Percentiles rank a stretch among this genome's conserved stretches.
These are phyloP conservation scores for Eimeria acervulina DNA, from an alignment of 169 alveolate genomes.

Conservation along the genomic window DNA sequence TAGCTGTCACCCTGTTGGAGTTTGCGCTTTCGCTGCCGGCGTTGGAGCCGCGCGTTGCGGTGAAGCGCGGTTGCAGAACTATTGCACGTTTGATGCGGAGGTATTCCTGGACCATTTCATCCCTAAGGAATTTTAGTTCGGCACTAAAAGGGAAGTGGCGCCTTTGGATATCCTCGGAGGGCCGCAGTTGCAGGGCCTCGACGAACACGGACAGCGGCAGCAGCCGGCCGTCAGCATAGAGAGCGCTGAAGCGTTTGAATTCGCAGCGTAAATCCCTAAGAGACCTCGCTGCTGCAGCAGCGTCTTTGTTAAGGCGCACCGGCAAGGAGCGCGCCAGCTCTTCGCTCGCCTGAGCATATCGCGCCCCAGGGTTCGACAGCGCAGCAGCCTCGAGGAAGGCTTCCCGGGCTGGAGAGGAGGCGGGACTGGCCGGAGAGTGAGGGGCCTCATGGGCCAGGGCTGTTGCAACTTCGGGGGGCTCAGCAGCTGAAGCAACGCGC, in stretches of 20 bases:
- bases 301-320: background rate
- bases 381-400: constrained; percentile 46
- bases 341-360: constrained; percentile 5
- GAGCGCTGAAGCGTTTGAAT: constrained; percentile 36
- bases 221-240: constrained; percentile 34
- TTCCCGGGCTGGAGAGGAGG: background rate
- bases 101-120: constrained; percentile 59
- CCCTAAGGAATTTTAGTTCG: background rate
- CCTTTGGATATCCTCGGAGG: background rate
- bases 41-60: background rate
- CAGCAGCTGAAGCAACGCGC: constrained; percentile 64
- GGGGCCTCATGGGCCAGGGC: background rate
- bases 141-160: constrained; percentile 29
- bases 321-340: constrained; percentile 30
- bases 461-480: constrained; percentile 55
- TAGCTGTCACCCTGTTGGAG: constrained; percentile 28
- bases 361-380: constrained; percentile 49
- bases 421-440: background rate
- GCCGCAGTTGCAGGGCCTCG: constrained; percentile 67
- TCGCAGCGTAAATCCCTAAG: constrained; percentile 59
- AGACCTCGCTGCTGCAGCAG: constrained; percentile 27
- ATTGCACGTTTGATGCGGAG: constrained; percentile 67
- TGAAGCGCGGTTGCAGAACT: constrained; percentile 56
- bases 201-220: constrained; percentile 72
- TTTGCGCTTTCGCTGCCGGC: background rate